Conservation (phyloP, 2,329 filamentous ascomycete genomes). For the Pseudogymnoascus sp. region DNA sequence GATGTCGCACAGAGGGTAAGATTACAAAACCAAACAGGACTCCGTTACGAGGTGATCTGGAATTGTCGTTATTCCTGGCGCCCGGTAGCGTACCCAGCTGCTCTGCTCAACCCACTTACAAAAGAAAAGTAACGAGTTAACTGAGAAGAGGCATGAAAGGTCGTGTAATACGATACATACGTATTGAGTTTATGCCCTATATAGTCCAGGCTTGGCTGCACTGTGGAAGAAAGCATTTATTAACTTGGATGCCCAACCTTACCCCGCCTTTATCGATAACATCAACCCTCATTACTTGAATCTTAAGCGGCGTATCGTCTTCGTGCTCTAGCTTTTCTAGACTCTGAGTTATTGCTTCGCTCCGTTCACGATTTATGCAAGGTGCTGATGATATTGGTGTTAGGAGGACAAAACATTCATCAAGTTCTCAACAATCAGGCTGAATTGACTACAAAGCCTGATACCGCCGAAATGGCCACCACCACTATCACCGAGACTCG, state of each 20-base stretch:
- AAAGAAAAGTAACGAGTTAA: not conserved
- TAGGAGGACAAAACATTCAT: not conserved
- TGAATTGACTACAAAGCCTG: not conserved
- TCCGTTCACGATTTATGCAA: not conserved
- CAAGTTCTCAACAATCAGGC: not conserved
- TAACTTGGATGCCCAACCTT: not conserved
- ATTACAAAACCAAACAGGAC: not conserved
- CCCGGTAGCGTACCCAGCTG: not conserved
- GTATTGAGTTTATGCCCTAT: not conserved
- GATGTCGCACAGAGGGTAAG: too few species aligned
- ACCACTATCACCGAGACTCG: not conserved
- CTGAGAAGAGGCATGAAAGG: not conserved
- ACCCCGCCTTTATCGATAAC: not conserved
- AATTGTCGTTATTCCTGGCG: not conserved
- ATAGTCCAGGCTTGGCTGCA: not conserved
- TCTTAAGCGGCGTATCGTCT: not conserved
- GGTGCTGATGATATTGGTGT: not conserved
- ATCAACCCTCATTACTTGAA: not conserved
- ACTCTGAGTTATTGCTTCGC: not conserved
- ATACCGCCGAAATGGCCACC: not conserved
- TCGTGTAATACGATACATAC: not conserved
- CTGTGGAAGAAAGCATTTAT: not conserved
- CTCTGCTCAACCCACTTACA: not conserved
- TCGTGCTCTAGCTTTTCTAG: not conserved
- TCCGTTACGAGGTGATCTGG: not conserved